A percentile compares a stretch with the other conserved stretches of the same genome.
These are phyloP conservation scores for Monilinia fructicola DNA, from an alignment of 2,329 filamentous ascomycete species.

Conservation along the genomic window DNA sequence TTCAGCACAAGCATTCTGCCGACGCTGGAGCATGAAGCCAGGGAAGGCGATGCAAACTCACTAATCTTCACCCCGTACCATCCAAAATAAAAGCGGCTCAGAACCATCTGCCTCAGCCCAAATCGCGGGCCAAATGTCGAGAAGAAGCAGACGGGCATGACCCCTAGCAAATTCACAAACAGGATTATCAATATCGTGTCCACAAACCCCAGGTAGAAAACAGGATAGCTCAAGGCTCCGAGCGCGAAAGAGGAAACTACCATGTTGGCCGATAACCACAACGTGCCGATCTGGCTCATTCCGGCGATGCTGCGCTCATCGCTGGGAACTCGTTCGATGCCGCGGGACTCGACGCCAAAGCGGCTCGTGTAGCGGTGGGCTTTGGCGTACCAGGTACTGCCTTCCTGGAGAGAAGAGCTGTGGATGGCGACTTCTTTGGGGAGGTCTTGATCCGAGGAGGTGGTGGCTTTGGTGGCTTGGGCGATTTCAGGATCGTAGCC, in stretches of 20 bases:
- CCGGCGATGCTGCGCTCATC: constrained; percentile 66
- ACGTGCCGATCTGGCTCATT: constrained; percentile 65
- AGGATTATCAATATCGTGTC: constrained; percentile 71
- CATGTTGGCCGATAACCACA: constrained; percentile 80
- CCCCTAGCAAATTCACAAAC: constrained; percentile 74
- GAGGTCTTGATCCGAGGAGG: constrained; percentile 3
- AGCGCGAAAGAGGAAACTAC: constrained; percentile 75
- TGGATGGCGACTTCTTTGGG: constrained; percentile 44
- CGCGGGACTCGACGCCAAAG: constrained; percentile 69
- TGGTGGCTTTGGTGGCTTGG: constrained; percentile 5
- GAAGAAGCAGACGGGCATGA: constrained; percentile 72
- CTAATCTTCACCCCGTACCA: constrained; percentile 68
- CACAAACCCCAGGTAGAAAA: constrained; percentile 70
- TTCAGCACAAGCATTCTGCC: background rate
- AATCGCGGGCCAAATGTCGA: constrained; percentile 73
- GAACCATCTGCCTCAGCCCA: constrained; percentile 75
- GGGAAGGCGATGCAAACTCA: constrained; percentile 43
- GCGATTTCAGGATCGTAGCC: constrained; percentile 16
- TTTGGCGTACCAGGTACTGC: constrained; percentile 55
- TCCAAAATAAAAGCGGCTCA: constrained; percentile 76
- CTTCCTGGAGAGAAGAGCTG: constrained; percentile 59
- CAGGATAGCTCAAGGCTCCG: constrained; percentile 65
- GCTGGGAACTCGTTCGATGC: constrained; percentile 72
- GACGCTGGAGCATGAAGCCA: constrained; percentile 14
- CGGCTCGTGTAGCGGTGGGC: constrained; percentile 63